phyloP scores from a whole-genome alignment of 2,329 filamentous ascomycete species.

The Eurotiales sp. region DNA sequence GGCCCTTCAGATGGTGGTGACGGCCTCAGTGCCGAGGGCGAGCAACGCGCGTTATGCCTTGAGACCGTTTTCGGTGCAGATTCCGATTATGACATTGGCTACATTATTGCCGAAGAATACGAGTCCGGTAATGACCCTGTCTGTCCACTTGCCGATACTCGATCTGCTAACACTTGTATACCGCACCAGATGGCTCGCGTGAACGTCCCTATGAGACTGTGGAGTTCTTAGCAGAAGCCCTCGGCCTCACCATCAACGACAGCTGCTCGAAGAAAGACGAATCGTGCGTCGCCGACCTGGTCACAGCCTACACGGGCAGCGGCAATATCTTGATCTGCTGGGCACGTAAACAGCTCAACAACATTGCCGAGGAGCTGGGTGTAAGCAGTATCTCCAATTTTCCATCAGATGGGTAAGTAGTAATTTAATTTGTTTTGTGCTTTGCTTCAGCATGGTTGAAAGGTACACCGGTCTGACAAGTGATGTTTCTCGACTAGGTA shows the following conservation, averaged over 20 bases:
- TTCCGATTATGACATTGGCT: conserved; percentile 53
- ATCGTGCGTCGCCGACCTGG: conserved; percentile 51
- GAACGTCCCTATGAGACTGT: conserved; percentile 56
- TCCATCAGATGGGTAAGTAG: conserved; percentile 42
- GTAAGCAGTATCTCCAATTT: conserved; percentile 49
- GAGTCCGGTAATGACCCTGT: conserved; percentile 38
- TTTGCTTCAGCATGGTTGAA: too few relatives aligned
- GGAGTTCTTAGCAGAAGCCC: conserved; percentile 51
- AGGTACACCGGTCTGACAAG: too few relatives aligned
- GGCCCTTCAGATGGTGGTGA: conserved; percentile 50
- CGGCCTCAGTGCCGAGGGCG: conserved; percentile 51
- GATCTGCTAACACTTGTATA: too few relatives aligned
- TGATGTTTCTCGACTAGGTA: conserved; percentile 29
- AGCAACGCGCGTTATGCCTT: conserved; percentile 57
- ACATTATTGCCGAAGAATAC: conserved; percentile 57
- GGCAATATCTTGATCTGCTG: conserved; percentile 62
- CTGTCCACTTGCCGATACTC: too few relatives aligned
- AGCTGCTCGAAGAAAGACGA: conserved; percentile 55
- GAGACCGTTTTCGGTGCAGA: conserved; percentile 51
- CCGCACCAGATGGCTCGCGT: conserved; percentile 47
- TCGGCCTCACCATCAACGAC: conserved; percentile 53
- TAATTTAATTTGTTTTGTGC: too few relatives aligned
- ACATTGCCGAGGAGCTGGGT: conserved; percentile 54
- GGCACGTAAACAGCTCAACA: conserved; percentile 54
- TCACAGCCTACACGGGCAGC: conserved; percentile 44